Percentiles rank a stretch among this genome's conserved stretches.
These are phyloP conservation scores for Quercus suber DNA, from an alignment of 306 rosid genomes.

Conservation along the genomic window DNA sequence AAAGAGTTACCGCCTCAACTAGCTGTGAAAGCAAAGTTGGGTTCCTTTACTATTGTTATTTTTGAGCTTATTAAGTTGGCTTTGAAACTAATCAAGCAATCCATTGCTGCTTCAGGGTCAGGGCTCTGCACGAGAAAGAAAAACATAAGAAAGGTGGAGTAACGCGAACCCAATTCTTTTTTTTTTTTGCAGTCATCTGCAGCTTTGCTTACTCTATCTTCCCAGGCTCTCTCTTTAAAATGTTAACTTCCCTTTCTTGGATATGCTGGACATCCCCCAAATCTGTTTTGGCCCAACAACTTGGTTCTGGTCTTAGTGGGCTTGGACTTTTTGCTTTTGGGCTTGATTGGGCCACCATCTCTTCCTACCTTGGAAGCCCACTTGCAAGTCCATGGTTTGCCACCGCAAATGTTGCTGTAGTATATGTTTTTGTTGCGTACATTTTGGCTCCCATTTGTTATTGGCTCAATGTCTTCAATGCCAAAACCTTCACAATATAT, in stretches of 20 bases:
- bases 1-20: too few relatives aligned
- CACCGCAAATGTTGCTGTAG: conserved; percentile 82
- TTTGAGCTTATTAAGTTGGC: too few relatives aligned
- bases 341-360: conserved; percentile 82
- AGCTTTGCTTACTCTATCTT: conserved; percentile 44
- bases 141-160: conserved; percentile 52
- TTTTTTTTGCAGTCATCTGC: conserved; percentile 67
- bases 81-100: not conserved
- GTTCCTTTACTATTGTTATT: too few relatives aligned
- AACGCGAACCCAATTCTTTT: conserved; percentile 70
- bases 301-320: conserved; percentile 75
- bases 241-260: conserved; percentile 64
- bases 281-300: conserved; percentile 67
- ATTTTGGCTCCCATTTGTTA: conserved; percentile 61
- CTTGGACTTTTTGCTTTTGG: conserved; percentile 66
- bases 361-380: conserved; percentile 88
- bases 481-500: conserved; percentile 73
- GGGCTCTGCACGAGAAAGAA: conserved; percentile 86
- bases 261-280: conserved; percentile 75
- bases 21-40: too few relatives aligned
- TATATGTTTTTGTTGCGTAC: conserved; percentile 59
- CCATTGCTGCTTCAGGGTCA: conserved; percentile 43
- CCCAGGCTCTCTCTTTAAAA: too few relatives aligned
- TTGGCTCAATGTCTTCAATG: conserved; percentile 64
- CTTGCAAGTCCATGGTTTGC: conserved; percentile 98